phyloP scores from a whole-genome alignment of 2,329 filamentous ascomycete species.

The Thelonectria discophora region DNA sequence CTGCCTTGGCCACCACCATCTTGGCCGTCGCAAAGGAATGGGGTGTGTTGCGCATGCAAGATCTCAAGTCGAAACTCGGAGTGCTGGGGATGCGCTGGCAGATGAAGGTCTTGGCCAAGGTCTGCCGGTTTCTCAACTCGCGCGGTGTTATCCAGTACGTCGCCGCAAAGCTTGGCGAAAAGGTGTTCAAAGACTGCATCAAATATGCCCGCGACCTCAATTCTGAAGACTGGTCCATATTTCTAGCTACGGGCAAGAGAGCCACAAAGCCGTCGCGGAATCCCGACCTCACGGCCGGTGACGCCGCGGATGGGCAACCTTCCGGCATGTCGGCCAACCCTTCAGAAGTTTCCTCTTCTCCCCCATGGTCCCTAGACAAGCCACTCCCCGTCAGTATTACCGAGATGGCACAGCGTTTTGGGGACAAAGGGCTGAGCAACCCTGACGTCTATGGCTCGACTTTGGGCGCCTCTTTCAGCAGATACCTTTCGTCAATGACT shows the following conservation, averaged over 20 bases:
- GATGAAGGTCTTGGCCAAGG: constrained; percentile 68
- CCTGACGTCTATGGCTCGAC: constrained; percentile 50
- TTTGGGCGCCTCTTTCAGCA: constrained; percentile 48
- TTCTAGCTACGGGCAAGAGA: constrained; percentile 60
- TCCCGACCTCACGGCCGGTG: constrained; percentile 32
- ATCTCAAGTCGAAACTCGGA: constrained; percentile 66
- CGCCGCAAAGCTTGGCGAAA: constrained; percentile 62
- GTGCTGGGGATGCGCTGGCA: constrained; percentile 64
- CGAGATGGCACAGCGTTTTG: constrained; percentile 42
- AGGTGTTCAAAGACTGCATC: constrained; percentile 69
- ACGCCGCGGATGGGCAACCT: constrained; percentile 39
- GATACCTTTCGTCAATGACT: constrained; percentile 50
- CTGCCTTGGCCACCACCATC: constrained; percentile 64
- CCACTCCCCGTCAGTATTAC: constrained; percentile 46
- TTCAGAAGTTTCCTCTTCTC: constrained; percentile 38
- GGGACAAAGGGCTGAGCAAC: constrained; percentile 47
- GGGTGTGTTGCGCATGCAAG: constrained; percentile 65
- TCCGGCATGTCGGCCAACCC: constrained; percentile 36
- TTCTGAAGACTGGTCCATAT: constrained; percentile 64
- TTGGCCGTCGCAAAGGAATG: constrained; percentile 66
- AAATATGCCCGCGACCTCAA: constrained; percentile 66
- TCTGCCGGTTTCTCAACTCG: constrained; percentile 65
- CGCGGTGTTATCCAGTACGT: constrained; percentile 66
- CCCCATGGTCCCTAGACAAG: constrained; percentile 48
- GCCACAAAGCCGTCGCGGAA: constrained; percentile 41